Evolutionary conservation across 2,329 filamentous ascomycete genomes (phyloP), one percentile per base, ranked within the genome.

Genomic region (Sporothrix schenckii): DNA sequence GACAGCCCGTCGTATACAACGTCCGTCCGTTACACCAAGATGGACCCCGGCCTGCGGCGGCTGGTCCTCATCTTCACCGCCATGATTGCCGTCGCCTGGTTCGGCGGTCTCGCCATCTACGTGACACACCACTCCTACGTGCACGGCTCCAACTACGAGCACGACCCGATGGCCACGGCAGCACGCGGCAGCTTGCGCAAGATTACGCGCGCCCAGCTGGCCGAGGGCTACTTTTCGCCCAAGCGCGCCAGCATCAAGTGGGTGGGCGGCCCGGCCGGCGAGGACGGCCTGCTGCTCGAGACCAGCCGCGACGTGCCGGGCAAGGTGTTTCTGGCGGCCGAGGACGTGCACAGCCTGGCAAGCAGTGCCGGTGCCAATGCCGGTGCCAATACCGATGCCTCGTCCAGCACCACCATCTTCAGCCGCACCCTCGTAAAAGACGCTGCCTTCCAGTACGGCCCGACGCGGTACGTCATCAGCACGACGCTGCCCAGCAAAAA

Each of bases 231-330:
- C 75, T 96, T 91, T 89, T 82, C 80, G 27, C 79, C 91, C n/a
- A 80, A 80, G 50, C 85, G 81, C 58, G 89, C 92, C 73, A 85
- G 84, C 41, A 91, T 95, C 72, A 87, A 86, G 74, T 96, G 92
- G 92, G 91, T 95, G 66, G 85, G 86, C 41, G 91, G 92, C 0
- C 86, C 91, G 0, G 83, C 89, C 61, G 91, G 90, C 16, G 89
- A 93, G 77, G 95, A 99, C 77, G 95, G 95, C 1, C 79, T 98
- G 71, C 80, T 99, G 74, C 86, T 99, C 24, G 91, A 97, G 79
- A 85, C 87, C 76, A 88, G 85, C 66, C 52, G 53, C 24, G 58
- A 61, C 10, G 86, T 53, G 16, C 27, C 84, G 0, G 88, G 85
- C 5, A 89, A 92, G 75, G 89, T 90, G 71, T 98, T 91, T 76